Evolutionary conservation across 164 flowering plant species (phyloP), one percentile per base, ranked within the genome.

Genomic region (Amborella trichopoda): DNA sequence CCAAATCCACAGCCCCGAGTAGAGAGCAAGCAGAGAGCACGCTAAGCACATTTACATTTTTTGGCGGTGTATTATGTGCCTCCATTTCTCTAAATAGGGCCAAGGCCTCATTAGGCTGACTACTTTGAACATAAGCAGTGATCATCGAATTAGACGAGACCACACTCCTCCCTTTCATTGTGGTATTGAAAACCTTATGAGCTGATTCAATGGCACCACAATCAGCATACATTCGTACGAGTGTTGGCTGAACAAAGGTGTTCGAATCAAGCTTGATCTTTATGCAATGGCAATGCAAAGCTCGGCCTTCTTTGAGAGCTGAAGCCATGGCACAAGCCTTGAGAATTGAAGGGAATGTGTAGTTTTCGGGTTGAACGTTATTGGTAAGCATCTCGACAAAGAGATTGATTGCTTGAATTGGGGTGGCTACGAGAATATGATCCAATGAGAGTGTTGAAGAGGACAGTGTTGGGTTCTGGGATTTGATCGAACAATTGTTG

Each of bases 31-130:
- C 74, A 1, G 80, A 69, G 34, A 83, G 58, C 36, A 64, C 75
- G 52, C 81, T 68, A 17, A 76, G 73, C 71, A 83, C 41, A 2
- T 85, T 78, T 26, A 83, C 81, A 62, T 74, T 60, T 17, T 69
- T 74, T 22, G 88, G 85, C 58, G 55, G 67, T 32, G 74, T 30
- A 0, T 37, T n/a, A n/a, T n/a, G 51, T 2, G 46, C 67, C 43
- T 76, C 85, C 71, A 78, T 52, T 60, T 74, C 74, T 23, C 80
- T 68, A 57, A 80, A 80, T 72, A 78, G 50, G 3, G 77, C 64
- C 54, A 83, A 50, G 0, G 80, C 88, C 63, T 76, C 77, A 49
- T 74, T 78, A 0, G 85, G 85, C 60, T 58, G 56, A 50, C 79
- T 69, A n/a, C 45, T 59, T 44, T 73, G 54, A 19, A 76, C 71